Evolutionary conservation across 2,329 filamentous ascomycete species (phyloP).

Genomic region (Ceratocystis cubensis): DNA sequence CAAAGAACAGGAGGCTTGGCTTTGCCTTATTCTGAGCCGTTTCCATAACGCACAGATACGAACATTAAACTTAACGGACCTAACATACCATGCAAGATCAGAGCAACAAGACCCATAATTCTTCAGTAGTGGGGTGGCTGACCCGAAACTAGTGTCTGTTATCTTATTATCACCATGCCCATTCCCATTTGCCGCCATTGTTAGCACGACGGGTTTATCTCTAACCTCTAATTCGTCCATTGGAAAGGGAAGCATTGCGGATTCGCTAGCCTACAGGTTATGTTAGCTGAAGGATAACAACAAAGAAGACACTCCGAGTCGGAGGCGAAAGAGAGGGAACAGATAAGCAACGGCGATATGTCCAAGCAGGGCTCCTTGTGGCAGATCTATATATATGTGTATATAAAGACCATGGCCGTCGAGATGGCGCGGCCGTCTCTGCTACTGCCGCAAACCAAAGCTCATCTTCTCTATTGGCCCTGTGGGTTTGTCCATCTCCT

Average conservation of each 20-base stretch:
- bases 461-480: too few species aligned
- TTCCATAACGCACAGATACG: not conserved
- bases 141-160: not conserved
- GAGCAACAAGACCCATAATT: not conserved
- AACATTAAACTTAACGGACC: not conserved
- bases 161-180: not conserved
- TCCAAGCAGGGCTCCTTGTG: too few species aligned
- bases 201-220: not conserved
- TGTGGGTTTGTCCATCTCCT: too few species aligned
- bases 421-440: too few species aligned
- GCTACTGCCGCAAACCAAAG: too few species aligned
- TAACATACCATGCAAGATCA: not conserved
- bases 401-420: too few species aligned
- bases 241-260: not conserved
- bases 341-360: too few species aligned
- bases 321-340: too few species aligned
- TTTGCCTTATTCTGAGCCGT: not conserved
- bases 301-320: not conserved
- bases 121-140: not conserved
- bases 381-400: too few species aligned
- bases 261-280: not conserved
- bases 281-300: not conserved
- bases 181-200: not conserved
- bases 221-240: not conserved
- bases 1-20: too few species aligned